phyloP scores from a whole-genome alignment of 306 rosid species.

The Datisca glomerata region DNA sequence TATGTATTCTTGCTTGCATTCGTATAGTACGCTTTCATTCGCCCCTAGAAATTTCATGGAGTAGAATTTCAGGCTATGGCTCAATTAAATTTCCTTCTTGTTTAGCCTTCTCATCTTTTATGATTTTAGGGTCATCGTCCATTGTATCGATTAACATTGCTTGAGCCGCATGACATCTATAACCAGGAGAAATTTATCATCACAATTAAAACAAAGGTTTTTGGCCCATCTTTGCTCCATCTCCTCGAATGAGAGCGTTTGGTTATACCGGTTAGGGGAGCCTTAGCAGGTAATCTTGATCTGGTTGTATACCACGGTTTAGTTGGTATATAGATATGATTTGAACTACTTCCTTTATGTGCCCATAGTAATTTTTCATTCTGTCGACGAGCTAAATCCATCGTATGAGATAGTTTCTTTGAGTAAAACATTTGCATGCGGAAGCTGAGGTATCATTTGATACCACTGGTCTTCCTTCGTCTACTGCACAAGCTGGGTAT shows the following conservation, averaged over 20 bases:
- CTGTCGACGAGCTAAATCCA: too few relatives aligned
- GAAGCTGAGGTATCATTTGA: too few relatives aligned
- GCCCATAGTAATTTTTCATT: background rate
- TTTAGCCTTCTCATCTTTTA: background rate
- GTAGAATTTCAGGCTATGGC: background rate
- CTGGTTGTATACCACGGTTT: background rate
- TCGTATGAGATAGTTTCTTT: background rate
- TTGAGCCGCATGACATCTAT: too few relatives aligned
- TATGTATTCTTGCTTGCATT: background rate
- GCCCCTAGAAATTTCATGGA: background rate
- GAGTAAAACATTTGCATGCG: background rate
- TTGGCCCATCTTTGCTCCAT: background rate
- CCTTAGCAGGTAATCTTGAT: background rate
- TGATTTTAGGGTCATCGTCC: background rate
- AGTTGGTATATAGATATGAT: background rate
- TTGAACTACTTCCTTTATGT: background rate
- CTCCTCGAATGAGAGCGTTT: too few relatives aligned
- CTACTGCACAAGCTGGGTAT: too few relatives aligned
- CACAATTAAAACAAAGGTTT: background rate
- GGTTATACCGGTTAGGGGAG: background rate
- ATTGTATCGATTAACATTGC: too few relatives aligned
- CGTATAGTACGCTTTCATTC: background rate
- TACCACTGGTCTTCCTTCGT: too few relatives aligned
- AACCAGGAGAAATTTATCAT: background rate
- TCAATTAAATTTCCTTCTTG: background rate